Base-by-base conservation (phyloP, 2,329 filamentous ascomycete species). In the Fonsecaea pedrosoi region DNA sequence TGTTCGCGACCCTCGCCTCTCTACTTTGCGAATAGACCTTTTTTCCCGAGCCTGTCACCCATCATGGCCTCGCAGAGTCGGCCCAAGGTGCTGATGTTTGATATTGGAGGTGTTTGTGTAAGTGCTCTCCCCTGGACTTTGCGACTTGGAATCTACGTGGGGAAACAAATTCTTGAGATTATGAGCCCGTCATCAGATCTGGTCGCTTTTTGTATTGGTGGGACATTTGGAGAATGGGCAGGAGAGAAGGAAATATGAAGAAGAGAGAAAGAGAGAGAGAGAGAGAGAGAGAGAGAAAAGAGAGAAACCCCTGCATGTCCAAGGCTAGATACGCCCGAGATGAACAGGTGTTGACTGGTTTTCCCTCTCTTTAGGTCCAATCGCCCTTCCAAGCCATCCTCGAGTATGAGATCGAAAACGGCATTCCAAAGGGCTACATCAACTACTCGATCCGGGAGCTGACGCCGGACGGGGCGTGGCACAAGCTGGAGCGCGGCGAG, bases 101-200 rank as follows among this genome's bases (percentile, higher is more conserved):
- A 99, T 79, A 95, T 99, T 73, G 95, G 95, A 45, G 95, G 95
- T 69, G 95, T 99, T 73, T 96, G 92, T 84, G 94, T 97, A 90
- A 84, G 92, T 40, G 58, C 57, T 32, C 32, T 38, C 12, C 30
- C 30, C 13, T 55, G 30, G 30, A 30, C 30, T 55, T 37, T 25
- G 1, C 25, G 13, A 9, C 10, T 2, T 34, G 7, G 7, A 34
- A 54, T 32, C 4, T 35, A 30, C n/a, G 9, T 55, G 12, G 30
- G 18, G 15, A 21, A n/a, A n/a, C 5, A 10, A 25, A 25, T 25
- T 2, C 25, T 25, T 25, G 25, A 25, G 2, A 25, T 25, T 25
- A 25, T 25, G 25, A 25, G 25, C 25, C 25, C 25, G 25, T 25
- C 37, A 4, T 13, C 37, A 13, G 8, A 38, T 42, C 38, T 15